Conservation (phyloP, 768 basidiomycete species). For the Lentinula aciculospora region DNA sequence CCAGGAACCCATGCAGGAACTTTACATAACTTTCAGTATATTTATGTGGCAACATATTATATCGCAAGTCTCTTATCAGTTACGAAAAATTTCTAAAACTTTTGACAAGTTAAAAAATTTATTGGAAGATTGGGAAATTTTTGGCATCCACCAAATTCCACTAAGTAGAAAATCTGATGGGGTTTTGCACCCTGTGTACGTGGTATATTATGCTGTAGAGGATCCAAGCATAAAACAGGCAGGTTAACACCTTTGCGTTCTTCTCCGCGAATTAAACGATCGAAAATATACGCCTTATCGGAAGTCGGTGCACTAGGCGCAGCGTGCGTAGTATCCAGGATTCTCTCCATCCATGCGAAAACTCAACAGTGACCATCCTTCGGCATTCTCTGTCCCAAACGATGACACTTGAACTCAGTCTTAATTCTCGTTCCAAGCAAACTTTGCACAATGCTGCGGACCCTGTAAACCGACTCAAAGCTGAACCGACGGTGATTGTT, state of each 20-base stretch:
- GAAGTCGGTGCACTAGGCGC: background rate
- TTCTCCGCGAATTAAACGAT: conserved; percentile 4
- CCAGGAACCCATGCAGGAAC: no score
- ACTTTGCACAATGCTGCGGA: background rate
- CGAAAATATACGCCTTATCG: background rate
- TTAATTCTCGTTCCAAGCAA: background rate
- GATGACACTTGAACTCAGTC: background rate
- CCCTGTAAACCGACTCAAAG: background rate
- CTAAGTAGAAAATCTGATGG: no score
- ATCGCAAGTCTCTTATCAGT: no score
- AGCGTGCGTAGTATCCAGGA: background rate
- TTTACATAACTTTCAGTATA: no score
- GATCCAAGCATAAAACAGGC: background rate
- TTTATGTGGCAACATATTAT: no score
- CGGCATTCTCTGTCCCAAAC: background rate
- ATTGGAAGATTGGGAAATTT: no score
- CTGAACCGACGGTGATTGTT: background rate
- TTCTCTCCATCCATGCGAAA: background rate
- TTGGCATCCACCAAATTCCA: no score
- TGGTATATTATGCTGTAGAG: background rate
- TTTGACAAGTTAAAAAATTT: no score
- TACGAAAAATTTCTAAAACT: no score
- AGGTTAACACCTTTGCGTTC: background rate
- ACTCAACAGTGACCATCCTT: background rate
- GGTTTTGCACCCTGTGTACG: no score